These are phyloP conservation scores for Kuraishia cidri DNA, from an alignment of 805 yeast species.

Conservation along the genomic window DNA sequence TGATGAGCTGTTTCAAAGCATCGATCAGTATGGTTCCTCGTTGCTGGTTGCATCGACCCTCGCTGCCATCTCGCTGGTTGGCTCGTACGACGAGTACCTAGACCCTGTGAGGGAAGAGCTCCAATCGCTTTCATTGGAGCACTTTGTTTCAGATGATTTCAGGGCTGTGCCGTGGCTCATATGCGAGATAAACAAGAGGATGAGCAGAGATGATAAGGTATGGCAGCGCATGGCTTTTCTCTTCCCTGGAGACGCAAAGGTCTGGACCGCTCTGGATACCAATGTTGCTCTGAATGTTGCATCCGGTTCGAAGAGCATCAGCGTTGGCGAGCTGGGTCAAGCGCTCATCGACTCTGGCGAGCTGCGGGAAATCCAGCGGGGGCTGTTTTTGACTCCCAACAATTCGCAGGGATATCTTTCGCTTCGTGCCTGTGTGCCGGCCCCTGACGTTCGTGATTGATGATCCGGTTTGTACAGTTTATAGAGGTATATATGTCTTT, in stretches of 20 bases:
- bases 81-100: constrained; percentile 48
- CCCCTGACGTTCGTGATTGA: too few species aligned
- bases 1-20: constrained; percentile 67
- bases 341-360: constrained; percentile 40
- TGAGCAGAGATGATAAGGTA: constrained; percentile 20
- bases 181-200: constrained; percentile 35
- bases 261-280: constrained; percentile 62
- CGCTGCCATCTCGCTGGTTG: constrained; percentile 71
- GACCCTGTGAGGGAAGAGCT: constrained; percentile 62
- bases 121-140: constrained; percentile 33
- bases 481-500: too few species aligned
- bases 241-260: constrained; percentile 59
- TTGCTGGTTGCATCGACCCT: constrained; percentile 60
- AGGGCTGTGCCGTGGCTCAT: constrained; percentile 53
- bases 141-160: constrained; percentile 38
- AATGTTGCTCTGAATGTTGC: constrained; percentile 54
- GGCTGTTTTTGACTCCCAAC: constrained; percentile 57
- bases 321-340: constrained; percentile 40
- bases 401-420: constrained; percentile 17
- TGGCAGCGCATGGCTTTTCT: constrained; percentile 70
- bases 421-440: too few species aligned
- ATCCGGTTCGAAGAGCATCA: constrained; percentile 35
- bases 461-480: too few species aligned
- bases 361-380: constrained; percentile 54
- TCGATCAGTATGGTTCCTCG: constrained; percentile 58